Evolutionary conservation across 768 basidiomycete genomes (phyloP).

Genomic region (Lyophyllum decastes): DNA sequence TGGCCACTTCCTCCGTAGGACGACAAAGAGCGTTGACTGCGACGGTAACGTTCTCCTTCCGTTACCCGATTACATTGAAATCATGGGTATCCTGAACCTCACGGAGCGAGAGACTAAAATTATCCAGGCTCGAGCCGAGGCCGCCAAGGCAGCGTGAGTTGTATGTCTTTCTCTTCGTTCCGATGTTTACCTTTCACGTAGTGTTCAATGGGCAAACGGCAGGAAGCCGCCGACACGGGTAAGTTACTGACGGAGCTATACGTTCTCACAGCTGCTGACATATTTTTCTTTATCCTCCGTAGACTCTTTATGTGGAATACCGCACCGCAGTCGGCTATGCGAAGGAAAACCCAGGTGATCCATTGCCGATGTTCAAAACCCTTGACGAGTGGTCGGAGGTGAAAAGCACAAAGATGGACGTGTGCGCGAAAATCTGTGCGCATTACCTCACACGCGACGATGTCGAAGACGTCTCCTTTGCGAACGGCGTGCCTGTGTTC

Average conservation of each 20-base stretch:
- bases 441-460: constrained; percentile 2
- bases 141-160: constrained; percentile 6
- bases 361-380: constrained; percentile 4
- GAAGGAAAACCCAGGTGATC: constrained; percentile 1
- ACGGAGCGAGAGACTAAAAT: not conserved
- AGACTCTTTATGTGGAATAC: constrained; percentile 16
- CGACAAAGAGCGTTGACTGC: not conserved
- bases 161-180: not conserved
- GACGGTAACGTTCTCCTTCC: not conserved
- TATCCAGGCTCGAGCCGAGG: not conserved
- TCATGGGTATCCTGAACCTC: constrained; percentile 3
- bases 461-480: constrained; percentile 3
- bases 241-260: not conserved
- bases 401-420: constrained; percentile 14
- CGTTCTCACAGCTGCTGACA: not conserved
- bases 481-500: constrained; percentile 4
- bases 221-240: not conserved
- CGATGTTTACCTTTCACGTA: not conserved
- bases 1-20: constrained; percentile 11
- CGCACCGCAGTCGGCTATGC: constrained; percentile 7
- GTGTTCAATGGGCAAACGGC: not conserved
- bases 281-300: not conserved
- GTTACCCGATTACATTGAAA: constrained; percentile 5
- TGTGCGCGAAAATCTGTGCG: not conserved
- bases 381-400: constrained; percentile 3